Evolutionary conservation across 73 alveolate species (phyloP).

Genomic region (Breviolum minutum): DNA sequence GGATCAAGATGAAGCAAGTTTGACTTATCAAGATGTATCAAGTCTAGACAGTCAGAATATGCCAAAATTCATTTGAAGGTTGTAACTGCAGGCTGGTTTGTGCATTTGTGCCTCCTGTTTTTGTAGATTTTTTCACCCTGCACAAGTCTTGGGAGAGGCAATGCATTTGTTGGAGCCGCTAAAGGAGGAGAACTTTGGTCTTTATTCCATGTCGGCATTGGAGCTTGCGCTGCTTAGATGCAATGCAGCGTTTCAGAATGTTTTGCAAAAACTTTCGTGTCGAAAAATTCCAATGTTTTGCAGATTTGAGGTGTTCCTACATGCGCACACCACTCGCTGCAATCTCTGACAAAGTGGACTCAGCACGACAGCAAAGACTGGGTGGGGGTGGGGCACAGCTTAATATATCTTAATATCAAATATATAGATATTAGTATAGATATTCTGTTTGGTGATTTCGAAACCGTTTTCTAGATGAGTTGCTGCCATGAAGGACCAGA

Average conservation of each 20-base stretch:
- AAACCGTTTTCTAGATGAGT: background rate
- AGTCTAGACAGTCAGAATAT: too few species aligned
- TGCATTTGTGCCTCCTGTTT: background rate
- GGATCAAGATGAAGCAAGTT: background rate
- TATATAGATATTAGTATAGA: too few species aligned
- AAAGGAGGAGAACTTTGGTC: slow-evolving; percentile 53
- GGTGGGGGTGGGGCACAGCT: background rate
- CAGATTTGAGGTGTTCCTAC: slow-evolving; percentile 71
- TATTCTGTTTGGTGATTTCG: background rate
- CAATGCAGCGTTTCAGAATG: background rate
- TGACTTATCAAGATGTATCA: too few species aligned
- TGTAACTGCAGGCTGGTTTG: background rate
- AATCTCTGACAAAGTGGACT: slow-evolving; percentile 25
- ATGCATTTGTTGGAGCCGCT: slow-evolving; percentile 54
- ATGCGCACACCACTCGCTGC: slow-evolving; percentile 93
- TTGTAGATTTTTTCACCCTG: background rate
- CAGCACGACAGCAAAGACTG: slow-evolving; percentile 50
- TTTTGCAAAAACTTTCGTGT: background rate
- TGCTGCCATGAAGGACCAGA: slow-evolving; percentile 23
- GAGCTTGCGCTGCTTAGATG: background rate
- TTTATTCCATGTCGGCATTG: slow-evolving; percentile 50
- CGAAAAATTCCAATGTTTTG: too few species aligned
- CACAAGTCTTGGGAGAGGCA: slow-evolving; percentile 1
- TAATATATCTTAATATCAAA: too few species aligned
- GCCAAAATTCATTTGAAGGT: background rate